These are phyloP conservation scores for Anisodus tanguticus DNA, from an alignment of 257 asterid genomes.

Conservation along the genomic window DNA sequence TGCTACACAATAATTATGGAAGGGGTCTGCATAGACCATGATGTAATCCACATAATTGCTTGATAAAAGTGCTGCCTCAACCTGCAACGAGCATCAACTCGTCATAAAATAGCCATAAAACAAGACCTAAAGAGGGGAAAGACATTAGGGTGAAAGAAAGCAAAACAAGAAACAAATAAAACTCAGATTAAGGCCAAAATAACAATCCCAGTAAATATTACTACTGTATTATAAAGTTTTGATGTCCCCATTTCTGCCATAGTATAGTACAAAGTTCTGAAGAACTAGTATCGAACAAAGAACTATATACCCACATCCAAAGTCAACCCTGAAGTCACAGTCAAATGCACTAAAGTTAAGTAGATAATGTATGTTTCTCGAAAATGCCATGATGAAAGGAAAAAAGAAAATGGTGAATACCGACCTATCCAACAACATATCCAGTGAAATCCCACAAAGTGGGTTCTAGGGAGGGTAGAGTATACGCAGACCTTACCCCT, in stretches of 20 bases:
- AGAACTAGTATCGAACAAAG: not conserved
- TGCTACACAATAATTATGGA: conserved; percentile 80
- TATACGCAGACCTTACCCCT: too few relatives aligned
- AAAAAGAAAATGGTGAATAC: not conserved
- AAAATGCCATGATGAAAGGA: not conserved
- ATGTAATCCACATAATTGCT: conserved; percentile 68
- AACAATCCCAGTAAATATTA: not conserved
- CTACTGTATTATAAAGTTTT: not conserved
- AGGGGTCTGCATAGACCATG: conserved; percentile 88
- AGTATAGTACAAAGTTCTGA: not conserved
- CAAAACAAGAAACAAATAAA: not conserved
- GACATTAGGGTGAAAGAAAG: not conserved
- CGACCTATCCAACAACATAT: too few relatives aligned
- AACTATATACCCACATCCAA: not conserved
- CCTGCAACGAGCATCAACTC: conserved; percentile 43
- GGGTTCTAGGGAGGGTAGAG: too few relatives aligned
- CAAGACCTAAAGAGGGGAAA: not conserved
- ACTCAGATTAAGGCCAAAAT: not conserved
- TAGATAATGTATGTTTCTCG: not conserved
- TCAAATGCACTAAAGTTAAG: not conserved
- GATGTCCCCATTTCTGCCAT: not conserved
- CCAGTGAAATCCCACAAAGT: too few relatives aligned
- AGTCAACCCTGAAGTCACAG: not conserved
- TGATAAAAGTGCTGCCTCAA: conserved; percentile 78
- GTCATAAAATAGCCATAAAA: not conserved